Percentiles rank a stretch among this genome's conserved stretches.
Conservation (phyloP, 129 eudicot species). For the Arctium lappa region DNA sequence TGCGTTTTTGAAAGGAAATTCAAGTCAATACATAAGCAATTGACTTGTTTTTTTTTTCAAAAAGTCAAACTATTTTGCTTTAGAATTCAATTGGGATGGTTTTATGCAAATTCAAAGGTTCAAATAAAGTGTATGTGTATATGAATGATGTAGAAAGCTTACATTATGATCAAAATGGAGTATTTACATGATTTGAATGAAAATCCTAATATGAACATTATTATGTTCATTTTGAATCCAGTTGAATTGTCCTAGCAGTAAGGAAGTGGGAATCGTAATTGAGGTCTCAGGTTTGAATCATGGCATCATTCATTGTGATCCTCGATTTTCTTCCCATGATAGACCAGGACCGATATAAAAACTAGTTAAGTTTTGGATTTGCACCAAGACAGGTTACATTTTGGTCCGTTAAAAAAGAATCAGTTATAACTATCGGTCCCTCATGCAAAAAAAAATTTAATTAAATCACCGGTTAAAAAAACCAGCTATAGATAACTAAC, state of each 20-base stretch:
- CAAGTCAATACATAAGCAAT: not conserved
- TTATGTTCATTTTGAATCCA: too few relatives aligned
- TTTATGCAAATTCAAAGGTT: not conserved
- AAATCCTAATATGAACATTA: too few relatives aligned
- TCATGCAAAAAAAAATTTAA: too few relatives aligned
- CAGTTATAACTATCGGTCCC: not conserved
- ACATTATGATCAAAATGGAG: too few relatives aligned
- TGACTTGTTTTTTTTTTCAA: not conserved
- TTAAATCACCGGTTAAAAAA: too few relatives aligned
- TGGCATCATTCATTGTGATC: too few relatives aligned
- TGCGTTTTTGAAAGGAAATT: not conserved
- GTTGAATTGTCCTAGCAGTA: not conserved
- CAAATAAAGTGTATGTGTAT: not conserved
- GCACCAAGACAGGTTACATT: not conserved
- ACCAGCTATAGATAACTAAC: too few relatives aligned
- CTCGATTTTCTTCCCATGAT: too few relatives aligned
- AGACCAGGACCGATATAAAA: too few relatives aligned
- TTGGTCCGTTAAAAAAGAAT: not conserved
- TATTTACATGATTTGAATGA: too few relatives aligned
- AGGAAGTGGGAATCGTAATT: too few relatives aligned
- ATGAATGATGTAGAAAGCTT: not conserved
- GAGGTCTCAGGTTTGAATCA: not conserved
- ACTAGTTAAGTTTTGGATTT: not conserved
- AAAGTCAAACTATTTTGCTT: too few relatives aligned
- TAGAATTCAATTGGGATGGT: not conserved